Evolutionary conservation across 768 basidiomycete genomes (phyloP), one percentile per base, ranked within the genome.

Genomic region (Flagelloscypha sp.): DNA sequence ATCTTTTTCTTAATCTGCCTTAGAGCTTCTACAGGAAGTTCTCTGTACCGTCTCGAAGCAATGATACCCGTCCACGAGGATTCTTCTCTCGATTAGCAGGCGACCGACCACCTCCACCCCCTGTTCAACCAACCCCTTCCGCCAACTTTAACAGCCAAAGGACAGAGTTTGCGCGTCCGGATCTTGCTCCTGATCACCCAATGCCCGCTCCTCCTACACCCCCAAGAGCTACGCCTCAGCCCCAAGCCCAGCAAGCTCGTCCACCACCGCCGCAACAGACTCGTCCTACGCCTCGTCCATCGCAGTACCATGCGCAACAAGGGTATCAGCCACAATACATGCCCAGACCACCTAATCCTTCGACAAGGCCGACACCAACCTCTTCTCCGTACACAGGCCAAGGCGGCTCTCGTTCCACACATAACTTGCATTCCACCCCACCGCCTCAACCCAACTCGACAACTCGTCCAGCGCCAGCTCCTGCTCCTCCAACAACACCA

Each of bases 1-100:
- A 31, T 13, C 8, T 30, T 12, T 18, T 13, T 22, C 13, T 30
- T 20, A 28, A 42, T 20, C 8, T 34, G 23, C 23, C 11, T 18
- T 37, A 77, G 74, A 65, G 59, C 28, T 78, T 63, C 47, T 84
- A 82, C 55, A 64, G 80, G 41, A 67, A 59, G 33, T 56, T 79
- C 46, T 80, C 79, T 9, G 74, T 84, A 1, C 80, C 81, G 4
- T 66, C 62, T 40, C 59, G 52, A 43, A 46, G 54, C 4, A 47
- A 51, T 24, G 39, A 45, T 6, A 35, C 46, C 6, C 60, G 64
- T 17, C 54, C 64, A 20, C 59, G 69, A 22, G 63, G 63, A 8
- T 41, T 72, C 12, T 77, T 83, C 50, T 66, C 73, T 15, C 65
- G 71, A 17, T 43, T 58, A 19, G 57, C 53, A 41, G 42, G 58